A percentile compares a stretch with the other conserved stretches of the same genome.
Evolutionary conservation across 164 flowering plant genomes (phyloP).

Genomic region (Cinnamomum chago): DNA sequence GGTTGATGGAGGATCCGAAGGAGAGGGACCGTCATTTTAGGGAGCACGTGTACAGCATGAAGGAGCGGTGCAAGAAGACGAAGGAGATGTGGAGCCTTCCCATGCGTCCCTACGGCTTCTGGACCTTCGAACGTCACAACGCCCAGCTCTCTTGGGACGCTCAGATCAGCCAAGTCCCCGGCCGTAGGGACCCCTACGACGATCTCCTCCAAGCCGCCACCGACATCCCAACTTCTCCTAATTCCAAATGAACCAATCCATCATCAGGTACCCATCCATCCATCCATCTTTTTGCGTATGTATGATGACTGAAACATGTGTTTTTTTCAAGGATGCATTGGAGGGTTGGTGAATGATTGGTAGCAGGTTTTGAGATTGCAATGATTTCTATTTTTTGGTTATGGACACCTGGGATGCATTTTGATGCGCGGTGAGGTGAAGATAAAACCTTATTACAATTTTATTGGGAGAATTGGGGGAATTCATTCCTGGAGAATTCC

Average conservation of each 20-base stretch:
- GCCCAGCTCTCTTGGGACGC: conserved; percentile 77
- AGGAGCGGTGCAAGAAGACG: conserved; percentile 70
- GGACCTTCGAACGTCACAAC: conserved; percentile 95
- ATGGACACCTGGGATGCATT: no score
- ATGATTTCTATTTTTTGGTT: no score
- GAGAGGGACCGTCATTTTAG: conserved; percentile 74
- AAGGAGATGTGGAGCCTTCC: conserved; percentile 93
- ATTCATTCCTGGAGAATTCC: no score
- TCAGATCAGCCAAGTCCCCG: conserved; percentile 78
- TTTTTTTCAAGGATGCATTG: no score
- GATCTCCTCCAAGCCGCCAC: conserved; percentile 43
- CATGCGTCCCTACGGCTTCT: conserved; percentile 90
- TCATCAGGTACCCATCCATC: no score
- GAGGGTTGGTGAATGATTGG: no score
- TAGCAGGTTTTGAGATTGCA: no score
- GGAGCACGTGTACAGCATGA: conserved; percentile 60
- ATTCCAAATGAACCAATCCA: neutral
- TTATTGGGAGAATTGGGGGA: no score
- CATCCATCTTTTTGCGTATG: no score
- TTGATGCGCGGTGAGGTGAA: no score
- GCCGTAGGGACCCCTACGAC: conserved; percentile 86
- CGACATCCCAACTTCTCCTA: neutral
- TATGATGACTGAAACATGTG: no score
- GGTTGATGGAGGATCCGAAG: conserved; percentile 87
- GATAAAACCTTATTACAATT: no score